phyloP scores from a whole-genome alignment of 1,284 basidiomycete species.

The Afroboletus lepidellus region DNA sequence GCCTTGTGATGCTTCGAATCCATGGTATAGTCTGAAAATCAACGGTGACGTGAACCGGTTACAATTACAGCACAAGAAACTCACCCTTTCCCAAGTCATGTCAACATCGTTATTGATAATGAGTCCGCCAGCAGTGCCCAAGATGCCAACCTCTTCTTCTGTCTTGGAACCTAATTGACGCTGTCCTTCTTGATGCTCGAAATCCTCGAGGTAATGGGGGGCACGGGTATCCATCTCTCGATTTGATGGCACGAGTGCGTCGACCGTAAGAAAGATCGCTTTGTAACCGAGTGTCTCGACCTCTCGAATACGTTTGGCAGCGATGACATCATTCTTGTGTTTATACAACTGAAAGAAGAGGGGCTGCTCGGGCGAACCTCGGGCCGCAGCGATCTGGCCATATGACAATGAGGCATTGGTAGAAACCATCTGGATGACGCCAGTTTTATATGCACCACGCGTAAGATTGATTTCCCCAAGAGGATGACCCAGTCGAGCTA shows the following conservation, averaged over 20 bases:
- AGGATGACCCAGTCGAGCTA: slow-evolving; percentile 90
- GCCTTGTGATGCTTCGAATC: slow-evolving; percentile 70
- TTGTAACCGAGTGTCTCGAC: slow-evolving; percentile 75
- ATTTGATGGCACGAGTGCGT: slow-evolving; percentile 84
- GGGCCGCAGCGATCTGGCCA: slow-evolving; percentile 63
- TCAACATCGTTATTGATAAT: slow-evolving; percentile 63
- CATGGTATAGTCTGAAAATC: slow-evolving; percentile 66
- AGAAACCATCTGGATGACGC: slow-evolving; percentile 88
- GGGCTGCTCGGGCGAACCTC: slow-evolving; percentile 57
- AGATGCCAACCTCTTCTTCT: slow-evolving; percentile 39
- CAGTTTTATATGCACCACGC: slow-evolving; percentile 64
- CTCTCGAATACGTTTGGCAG: slow-evolving; percentile 71
- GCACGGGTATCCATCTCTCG: slow-evolving; percentile 77
- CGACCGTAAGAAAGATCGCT: slow-evolving; percentile 89
- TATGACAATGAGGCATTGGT: slow-evolving; percentile 82
- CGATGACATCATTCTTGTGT: slow-evolving; percentile 66
- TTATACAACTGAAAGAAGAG: slow-evolving; percentile 91
- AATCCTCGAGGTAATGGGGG: slow-evolving; percentile 60
- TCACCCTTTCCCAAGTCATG: slow-evolving; percentile 71
- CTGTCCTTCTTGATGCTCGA: slow-evolving; percentile 42
- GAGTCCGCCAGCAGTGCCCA: slow-evolving; percentile 66
- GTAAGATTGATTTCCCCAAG: slow-evolving; percentile 84
- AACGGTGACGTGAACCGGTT: slow-evolving; percentile 6
- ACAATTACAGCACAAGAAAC: slow-evolving; percentile 5
- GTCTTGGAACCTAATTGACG: slow-evolving; percentile 27